phyloP scores from a whole-genome alignment of 1,284 basidiomycete genomes.

The Heterobasidion parviporum region DNA sequence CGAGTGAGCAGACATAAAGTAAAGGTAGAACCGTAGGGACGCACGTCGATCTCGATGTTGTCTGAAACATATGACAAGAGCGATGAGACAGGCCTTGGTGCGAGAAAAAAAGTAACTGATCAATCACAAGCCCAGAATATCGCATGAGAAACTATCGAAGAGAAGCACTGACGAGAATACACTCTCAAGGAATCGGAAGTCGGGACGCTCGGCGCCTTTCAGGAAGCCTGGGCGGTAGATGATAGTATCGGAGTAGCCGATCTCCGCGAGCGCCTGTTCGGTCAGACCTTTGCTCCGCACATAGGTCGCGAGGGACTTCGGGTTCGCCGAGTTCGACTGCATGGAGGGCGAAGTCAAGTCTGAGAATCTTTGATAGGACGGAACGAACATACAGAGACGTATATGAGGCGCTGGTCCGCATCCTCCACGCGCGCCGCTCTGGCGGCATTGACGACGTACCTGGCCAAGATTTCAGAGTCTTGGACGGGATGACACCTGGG shows the following conservation, averaged over 20 bases:
- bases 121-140: neutral
- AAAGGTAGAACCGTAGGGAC: neutral
- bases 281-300: slow-evolving; percentile 65
- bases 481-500: neutral
- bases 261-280: slow-evolving; percentile 51
- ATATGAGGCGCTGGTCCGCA: slow-evolving; percentile 49
- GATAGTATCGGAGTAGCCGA: slow-evolving; percentile 63
- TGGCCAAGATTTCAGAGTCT: slow-evolving; percentile 14
- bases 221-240: slow-evolving; percentile 58
- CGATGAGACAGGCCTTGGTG: slow-evolving; percentile 29
- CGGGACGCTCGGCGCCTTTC: slow-evolving; percentile 31
- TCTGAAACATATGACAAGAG: slow-evolving; percentile 29
- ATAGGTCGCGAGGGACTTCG: slow-evolving; percentile 45
- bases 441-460: slow-evolving; percentile 69
- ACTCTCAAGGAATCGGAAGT: slow-evolving; percentile 31
- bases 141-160: neutral
- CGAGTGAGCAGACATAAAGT: neutral
- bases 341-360: neutral
- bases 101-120: neutral
- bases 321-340: slow-evolving; percentile 43
- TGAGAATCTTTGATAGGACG: slow-evolving; percentile 1
- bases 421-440: slow-evolving; percentile 47
- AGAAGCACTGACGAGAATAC: slow-evolving; percentile 29
- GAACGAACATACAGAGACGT: slow-evolving; percentile 48
- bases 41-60: slow-evolving; percentile 29